A percentile compares a stretch with the other conserved stretches of the same genome.
These are phyloP conservation scores for Rhizopogon vesiculosus DNA, from an alignment of 768 basidiomycete genomes.

Conservation along the genomic window DNA sequence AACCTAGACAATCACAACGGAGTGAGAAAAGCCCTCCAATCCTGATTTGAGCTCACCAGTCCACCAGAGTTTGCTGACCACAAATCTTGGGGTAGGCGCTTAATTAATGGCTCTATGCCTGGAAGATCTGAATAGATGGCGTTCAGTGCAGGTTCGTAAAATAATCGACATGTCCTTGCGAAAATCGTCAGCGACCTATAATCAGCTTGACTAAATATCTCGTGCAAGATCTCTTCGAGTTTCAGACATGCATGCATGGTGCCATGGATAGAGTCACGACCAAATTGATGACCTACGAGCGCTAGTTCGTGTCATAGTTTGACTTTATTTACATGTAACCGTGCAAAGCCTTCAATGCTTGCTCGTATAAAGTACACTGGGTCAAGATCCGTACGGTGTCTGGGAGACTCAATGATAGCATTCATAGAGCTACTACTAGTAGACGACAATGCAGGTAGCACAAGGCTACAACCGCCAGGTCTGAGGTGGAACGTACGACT, in stretches of 20 bases:
- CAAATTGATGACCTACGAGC: background rate
- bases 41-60: background rate
- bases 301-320: too few relatives aligned
- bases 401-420: too few relatives aligned
- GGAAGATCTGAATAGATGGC: constrained; percentile 25
- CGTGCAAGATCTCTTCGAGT: constrained; percentile 29
- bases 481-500: too few relatives aligned
- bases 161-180: constrained; percentile 26
- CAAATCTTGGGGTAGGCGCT: constrained; percentile 26
- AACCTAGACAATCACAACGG: constrained; percentile 12
- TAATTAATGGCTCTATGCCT: constrained; percentile 27
- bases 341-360: constrained; percentile 39
- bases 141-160: constrained; percentile 28
- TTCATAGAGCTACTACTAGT: too few relatives aligned
- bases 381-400: constrained; percentile 61
- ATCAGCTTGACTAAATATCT: constrained; percentile 27
- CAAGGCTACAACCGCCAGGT: too few relatives aligned
- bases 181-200: constrained; percentile 26
- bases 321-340: constrained; percentile 2
- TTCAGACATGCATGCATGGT: constrained; percentile 29
- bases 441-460: too few relatives aligned
- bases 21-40: background rate
- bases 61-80: constrained; percentile 16
- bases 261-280: background rate
- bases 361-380: constrained; percentile 92